Evolutionary conservation across 176 grass and related monocot genomes (phyloP), one percentile per base, ranked within the genome.

Genomic region (Neostapfia colusana): DNA sequence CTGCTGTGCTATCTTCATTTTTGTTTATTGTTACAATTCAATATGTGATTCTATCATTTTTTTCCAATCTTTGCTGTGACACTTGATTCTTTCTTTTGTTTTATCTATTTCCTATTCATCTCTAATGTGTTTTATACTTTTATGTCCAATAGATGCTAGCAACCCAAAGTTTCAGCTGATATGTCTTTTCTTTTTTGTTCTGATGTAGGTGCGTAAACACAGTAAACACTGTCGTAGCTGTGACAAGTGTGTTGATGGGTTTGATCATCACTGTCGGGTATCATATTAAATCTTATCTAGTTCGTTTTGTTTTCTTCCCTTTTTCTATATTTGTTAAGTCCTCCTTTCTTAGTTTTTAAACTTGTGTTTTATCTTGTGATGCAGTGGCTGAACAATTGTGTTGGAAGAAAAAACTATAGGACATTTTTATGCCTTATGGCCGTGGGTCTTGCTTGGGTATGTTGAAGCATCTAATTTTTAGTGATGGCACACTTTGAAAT

Each of bases 351-450:
- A 23, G 3, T 23, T 36, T 18, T 63, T 6, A 76, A 41, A 39
- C 74, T 14, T 70, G 21, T 70, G 42, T 34, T 70, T 70, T 70
- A 34, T 43, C 67, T 76, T 70, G 28, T 84, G 54, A 58, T 82
- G 70, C 85, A 99, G 95, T 99, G 95, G 95, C 87, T 99, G 63
- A 99, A 99, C 76, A 99, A 99, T 83, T 99, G 95, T 86, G 95
- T 99, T 62, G 95, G 95, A 72, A 88, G 87, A 38, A 99, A 92
- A 82, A 99, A 99, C 79, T 99, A 99, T 59, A 56, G 72, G 42
- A 88, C 89, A 9, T 99, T 99, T 79, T 82, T 99, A 44, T 77
- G 87, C 77, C 95, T 99, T 64, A 99, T 99, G 95, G 91, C 89
- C 9, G 76, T 85, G 20, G 83, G 95, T 78, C 89, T 99, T 79